Base-by-base conservation (phyloP, 177 flowering plant species). In the Vitis hybrid region DNA sequence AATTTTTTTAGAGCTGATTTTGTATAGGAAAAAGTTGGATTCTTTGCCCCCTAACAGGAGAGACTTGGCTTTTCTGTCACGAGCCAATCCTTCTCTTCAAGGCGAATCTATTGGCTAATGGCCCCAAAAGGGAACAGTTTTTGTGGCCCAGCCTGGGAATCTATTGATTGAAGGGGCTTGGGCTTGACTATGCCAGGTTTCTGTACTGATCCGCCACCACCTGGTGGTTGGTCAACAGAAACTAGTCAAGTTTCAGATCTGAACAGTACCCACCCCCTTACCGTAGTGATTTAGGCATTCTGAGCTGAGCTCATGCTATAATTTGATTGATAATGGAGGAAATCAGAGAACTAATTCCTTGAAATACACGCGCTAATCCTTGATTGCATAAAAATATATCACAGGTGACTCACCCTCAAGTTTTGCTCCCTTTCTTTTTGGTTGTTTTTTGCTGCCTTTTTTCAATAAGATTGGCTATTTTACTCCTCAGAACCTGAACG, bases 61-160 rank as follows among this genome's bases (percentile, higher is more conserved):
- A 62, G 14, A 3, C 76, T 83, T 74, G 82, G 77, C 80, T 75
- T 10, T 71, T 83, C 60, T 80, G 82, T 83, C 82, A 83, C 81
- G 78, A 66, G 84, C 51, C n/a, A 21, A 33, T 53, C 48, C 57
- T 62, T 51, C 59, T 14, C 5, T 69, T 19, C 52, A 39, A 59
- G 62, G 68, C 31, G 70, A 64, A 74, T 74, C 75, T 64, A 31
- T 8, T 10, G n/a, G 10, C 31, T 57, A 50, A 16, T 69, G 64
- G 65, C 51, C 63, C 29, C 50, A 19, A 6, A 8, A 39, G 29
- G 10, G 10, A 11, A n/a, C 45, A 33, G 65, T 51, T 51, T 64
- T 26, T 51, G 62, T 72, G 68, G 66, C 19, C 55, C 65, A 33
- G 22, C 45, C 7, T 48, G 50, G 51, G 22, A 39, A 21, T 60